Evolutionary conservation across 1,284 basidiomycete genomes (phyloP).

Genomic region (Apiotrichum sp.): DNA sequence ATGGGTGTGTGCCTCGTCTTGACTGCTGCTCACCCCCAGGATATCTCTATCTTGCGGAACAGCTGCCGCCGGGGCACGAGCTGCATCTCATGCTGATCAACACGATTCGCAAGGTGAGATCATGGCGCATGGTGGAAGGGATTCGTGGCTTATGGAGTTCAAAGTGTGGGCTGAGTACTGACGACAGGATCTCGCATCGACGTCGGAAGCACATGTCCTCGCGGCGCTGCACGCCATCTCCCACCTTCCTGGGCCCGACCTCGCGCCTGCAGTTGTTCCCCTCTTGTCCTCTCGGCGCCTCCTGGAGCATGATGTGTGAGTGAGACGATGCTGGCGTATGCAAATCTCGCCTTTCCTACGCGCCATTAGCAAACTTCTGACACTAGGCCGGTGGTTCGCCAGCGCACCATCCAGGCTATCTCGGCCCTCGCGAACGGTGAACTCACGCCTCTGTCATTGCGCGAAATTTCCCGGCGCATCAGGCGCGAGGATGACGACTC

Average conservation of each 20-base stretch:
- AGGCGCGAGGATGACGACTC: conserved; percentile 21
- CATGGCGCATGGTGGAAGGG: neutral
- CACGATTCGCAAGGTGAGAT: conserved; percentile 40
- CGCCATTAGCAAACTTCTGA: neutral
- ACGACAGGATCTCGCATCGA: conserved; percentile 35
- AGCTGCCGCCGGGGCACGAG: conserved; percentile 32
- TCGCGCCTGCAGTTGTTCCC: conserved; percentile 39
- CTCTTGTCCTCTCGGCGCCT: conserved; percentile 24
- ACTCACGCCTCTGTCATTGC: conserved; percentile 1
- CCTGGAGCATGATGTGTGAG: conserved; percentile 30
- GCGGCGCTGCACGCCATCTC: conserved; percentile 35
- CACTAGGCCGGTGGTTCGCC: conserved; percentile 26
- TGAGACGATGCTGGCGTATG: neutral
- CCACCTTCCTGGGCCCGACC: conserved; percentile 32
- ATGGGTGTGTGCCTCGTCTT: conserved; percentile 25
- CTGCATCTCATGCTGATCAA: conserved; percentile 42
- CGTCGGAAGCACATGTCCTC: conserved; percentile 21
- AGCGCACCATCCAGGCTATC: conserved; percentile 28
- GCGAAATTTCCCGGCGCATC: conserved; percentile 5
- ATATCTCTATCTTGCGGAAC: conserved; percentile 38
- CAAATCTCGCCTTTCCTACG: too few relatives aligned
- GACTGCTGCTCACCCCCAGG: conserved; percentile 18
- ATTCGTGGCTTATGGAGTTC: too few relatives aligned
- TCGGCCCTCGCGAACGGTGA: conserved; percentile 9
- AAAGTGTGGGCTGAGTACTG: too few relatives aligned